Evolutionary conservation across 441 rosid species (phyloP), one percentile per base, ranked within the genome.

Genomic region (Cnidoscolus chayamansa): DNA sequence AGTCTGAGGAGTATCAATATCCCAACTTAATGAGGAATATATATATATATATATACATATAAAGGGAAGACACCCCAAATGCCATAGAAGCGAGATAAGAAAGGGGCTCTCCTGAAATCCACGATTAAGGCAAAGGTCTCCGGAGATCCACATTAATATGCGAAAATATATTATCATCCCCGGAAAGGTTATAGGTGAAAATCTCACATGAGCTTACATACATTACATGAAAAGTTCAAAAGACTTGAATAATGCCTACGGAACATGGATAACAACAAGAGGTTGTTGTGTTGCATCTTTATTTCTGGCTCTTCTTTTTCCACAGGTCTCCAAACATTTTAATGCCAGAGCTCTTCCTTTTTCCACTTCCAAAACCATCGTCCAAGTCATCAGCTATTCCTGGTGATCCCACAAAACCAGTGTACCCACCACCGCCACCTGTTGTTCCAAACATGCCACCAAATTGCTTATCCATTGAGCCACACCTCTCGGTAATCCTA

Each of bases 291-390:
- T 40, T 40, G 6, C 6, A 40, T 49, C 55, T 32, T 7, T 82
- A 92, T 79, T 92, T 92, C 65, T 89, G 92, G 67, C 87, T 82
- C 76, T 82, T 94, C 87, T 80, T 94, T 79, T 77, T 94, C 98
- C 98, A 94, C 77, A 94, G 68, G 65, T 94, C 98, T 25, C 98
- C 97, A 37, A 94, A 85, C 92, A 82, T 87, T 75, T 81, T 92
- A 53, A 89, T 92, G 61, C 96, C 94, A 1, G 94, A 87, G 47
- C 89, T 84, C 81, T 87, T 94, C 30, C 93, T 80, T 80, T 87
- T 92, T 10, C 88, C 97, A 37, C 88, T 89, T 37, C 90, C 92
- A 7, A 81, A 78, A 19, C 88, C 89, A 74, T 86, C 93, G 19
- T 88, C 92, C 40, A 74, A 19, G 47, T 90, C 88, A 74, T 90